Conservation (phyloP, 352 stramenopile genomes). For the Globisporangium cystogenes region DNA sequence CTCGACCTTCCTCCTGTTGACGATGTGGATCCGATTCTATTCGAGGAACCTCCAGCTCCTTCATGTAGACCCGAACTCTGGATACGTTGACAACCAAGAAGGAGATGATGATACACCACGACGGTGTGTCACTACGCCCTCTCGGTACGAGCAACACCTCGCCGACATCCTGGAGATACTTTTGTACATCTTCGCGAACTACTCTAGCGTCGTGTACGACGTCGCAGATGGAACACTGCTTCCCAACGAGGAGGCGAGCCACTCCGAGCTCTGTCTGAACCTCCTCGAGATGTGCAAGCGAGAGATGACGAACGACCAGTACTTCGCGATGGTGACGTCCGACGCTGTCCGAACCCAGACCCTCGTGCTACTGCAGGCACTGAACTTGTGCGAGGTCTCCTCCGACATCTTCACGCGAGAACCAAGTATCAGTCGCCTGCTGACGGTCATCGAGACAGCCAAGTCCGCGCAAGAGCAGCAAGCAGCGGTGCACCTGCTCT, state of each 20-base stretch:
- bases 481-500: slow-evolving; percentile 17
- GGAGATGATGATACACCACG: background rate
- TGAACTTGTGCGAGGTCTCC: slow-evolving; percentile 22
- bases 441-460: slow-evolving; percentile 24
- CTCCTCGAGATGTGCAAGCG: slow-evolving; percentile 11
- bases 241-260: slow-evolving; percentile 4
- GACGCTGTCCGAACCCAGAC: slow-evolving; percentile 14
- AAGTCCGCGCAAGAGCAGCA: slow-evolving; percentile 16
- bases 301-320: background rate
- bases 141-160: slow-evolving; percentile 3
- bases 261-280: slow-evolving; percentile 7
- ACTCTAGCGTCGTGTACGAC: slow-evolving; percentile 10
- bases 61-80: background rate
- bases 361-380: slow-evolving; percentile 18
- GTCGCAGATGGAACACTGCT: background rate
- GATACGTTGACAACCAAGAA: background rate
- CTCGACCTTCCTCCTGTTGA: slow-evolving; percentile 19
- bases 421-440: slow-evolving; percentile 16
- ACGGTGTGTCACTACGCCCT: background rate
- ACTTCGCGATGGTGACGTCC: slow-evolving; percentile 8
- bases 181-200: slow-evolving; percentile 14
- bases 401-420: slow-evolving; percentile 17
- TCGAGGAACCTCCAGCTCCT: slow-evolving; percentile 17
- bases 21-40: slow-evolving; percentile 25
- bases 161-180: slow-evolving; percentile 10